Evolutionary conservation across 306 rosid species (phyloP), one percentile per base, ranked within the genome.

Genomic region (Senna siamea): DNA sequence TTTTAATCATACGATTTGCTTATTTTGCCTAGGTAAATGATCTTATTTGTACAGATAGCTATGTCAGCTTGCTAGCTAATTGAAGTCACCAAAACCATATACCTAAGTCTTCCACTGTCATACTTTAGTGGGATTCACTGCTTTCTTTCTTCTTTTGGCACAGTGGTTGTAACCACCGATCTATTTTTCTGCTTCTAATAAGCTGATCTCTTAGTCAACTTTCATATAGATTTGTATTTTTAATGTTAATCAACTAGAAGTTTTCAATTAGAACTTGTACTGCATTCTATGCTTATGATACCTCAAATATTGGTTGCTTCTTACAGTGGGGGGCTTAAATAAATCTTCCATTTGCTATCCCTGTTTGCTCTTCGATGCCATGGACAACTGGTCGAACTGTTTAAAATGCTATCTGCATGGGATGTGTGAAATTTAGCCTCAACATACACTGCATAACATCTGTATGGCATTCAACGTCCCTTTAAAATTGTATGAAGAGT

Each of bases 51-150:
- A 50, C 55, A 48, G 10, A 74, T 80, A 66, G 50, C 69, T 50
- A 64, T 22, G 19, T 32, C 61, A 74, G 67, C 52, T 69, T 70
- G 70, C 74, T 34, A 47, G 57, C 41, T 26, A 68, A 72, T 9
- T 51, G 40, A 76, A 48, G n/a, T 41, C 53, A 37, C 54, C 40
- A 23, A 32, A 56, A 34, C 58, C 44, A 38, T 50, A 59, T 76
- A 66, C 4, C 8, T n/a, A 38, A 43, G 35, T 48, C 53, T 50
- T 52, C 66, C 40, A 32, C 5, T 3, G 15, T 35, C 14, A 35
- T 61, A 1, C 44, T 35, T 35, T 37, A 19, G 28, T 7, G 6
- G 23, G 4, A 37, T 20, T 20, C 4, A 63, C 32, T 20, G 50
- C 38, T 18, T 38, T 1, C 8, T 38, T 63, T 37, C 69, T 37